Evolutionary conservation across 208 protist genomes (phyloP).

Genomic region (Strigomonas culicis): DNA sequence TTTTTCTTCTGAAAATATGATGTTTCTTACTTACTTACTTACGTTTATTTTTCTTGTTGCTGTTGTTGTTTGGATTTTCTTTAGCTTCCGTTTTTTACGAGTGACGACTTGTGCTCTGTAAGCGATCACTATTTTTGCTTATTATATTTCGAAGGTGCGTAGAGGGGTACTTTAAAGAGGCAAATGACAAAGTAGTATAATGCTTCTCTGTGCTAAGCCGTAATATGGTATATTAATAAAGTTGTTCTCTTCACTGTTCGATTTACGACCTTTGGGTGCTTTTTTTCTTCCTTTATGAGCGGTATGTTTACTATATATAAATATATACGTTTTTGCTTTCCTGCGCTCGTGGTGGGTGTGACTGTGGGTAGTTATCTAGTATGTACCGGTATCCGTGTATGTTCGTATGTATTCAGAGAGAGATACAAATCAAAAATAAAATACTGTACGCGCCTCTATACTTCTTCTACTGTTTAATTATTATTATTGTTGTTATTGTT

Average conservation of each 20-base stretch:
- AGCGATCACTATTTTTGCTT: not conserved
- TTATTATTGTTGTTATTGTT: not conserved
- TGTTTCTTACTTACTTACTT: not conserved
- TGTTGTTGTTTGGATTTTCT: not conserved
- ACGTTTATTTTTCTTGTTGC: not conserved
- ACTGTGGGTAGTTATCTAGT: too few relatives aligned
- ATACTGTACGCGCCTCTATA: not conserved
- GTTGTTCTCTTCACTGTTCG: too few relatives aligned
- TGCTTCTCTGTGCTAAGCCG: too few relatives aligned
- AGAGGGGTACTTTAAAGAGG: not conserved
- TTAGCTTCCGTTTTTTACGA: too few relatives aligned
- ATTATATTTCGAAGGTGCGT: not conserved
- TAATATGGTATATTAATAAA: too few relatives aligned
- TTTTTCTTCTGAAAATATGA: not conserved
- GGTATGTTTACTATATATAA: too few relatives aligned
- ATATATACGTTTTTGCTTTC: too few relatives aligned
- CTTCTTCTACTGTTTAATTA: slow-evolving; percentile 2
- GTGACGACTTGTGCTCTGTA: too few relatives aligned
- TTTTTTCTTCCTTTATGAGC: too few relatives aligned
- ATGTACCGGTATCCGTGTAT: too few relatives aligned
- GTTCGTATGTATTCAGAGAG: slow-evolving; percentile 15
- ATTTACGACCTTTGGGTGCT: too few relatives aligned
- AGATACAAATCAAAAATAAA: slow-evolving; percentile 3
- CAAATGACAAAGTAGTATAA: slow-evolving; percentile 7
- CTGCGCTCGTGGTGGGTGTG: too few relatives aligned